A percentile compares a stretch with the other conserved stretches of the same genome.
These are phyloP conservation scores for Corniculantispora saksenae DNA, from an alignment of 2,329 filamentous ascomycete genomes.

Conservation along the genomic window DNA sequence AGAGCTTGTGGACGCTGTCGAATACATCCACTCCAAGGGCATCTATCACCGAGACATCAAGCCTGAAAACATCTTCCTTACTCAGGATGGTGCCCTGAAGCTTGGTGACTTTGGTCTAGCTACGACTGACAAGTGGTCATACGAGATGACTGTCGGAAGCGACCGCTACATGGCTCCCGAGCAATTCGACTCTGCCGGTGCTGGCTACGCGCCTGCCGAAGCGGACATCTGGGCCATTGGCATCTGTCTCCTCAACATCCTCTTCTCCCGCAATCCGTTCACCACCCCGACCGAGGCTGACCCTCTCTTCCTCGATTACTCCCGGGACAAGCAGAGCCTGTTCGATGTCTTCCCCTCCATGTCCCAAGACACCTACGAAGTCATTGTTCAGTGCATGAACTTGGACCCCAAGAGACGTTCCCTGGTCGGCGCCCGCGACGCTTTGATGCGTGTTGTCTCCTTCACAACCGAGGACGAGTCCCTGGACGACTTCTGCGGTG, in stretches of 20 bases:
- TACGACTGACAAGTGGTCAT: conserved; percentile 85
- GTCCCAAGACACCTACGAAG: conserved; percentile 97
- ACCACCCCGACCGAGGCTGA: conserved; percentile 88
- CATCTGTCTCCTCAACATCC: conserved; percentile 91
- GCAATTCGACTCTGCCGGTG: conserved; percentile 86
- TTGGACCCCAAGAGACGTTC: conserved; percentile 89
- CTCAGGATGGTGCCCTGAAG: conserved; percentile 85
- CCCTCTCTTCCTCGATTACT: conserved; percentile 89
- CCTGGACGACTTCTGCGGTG: conserved; percentile 89
- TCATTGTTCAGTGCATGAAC: conserved; percentile 86
- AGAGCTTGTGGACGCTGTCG: conserved; percentile 84
- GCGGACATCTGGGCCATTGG: conserved; percentile 98
- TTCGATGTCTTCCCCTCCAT: conserved; percentile 98
- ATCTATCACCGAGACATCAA: conserved; percentile 98
- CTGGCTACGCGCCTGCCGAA: conserved; percentile 88
- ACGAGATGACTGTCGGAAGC: conserved; percentile 91
- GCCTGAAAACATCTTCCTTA: conserved; percentile 97
- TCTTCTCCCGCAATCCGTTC: conserved; percentile 97
- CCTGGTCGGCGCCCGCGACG: conserved; percentile 73
- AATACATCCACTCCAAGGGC: conserved; percentile 86
- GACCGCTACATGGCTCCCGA: conserved; percentile 99
- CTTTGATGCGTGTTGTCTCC: conserved; percentile 76
- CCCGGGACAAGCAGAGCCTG: conserved; percentile 87
- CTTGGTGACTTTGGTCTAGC: conserved; percentile 95
- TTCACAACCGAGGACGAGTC: conserved; percentile 94